Conservation (phyloP, 108 stramenopile species). For the Nitzschia sp. region DNA sequence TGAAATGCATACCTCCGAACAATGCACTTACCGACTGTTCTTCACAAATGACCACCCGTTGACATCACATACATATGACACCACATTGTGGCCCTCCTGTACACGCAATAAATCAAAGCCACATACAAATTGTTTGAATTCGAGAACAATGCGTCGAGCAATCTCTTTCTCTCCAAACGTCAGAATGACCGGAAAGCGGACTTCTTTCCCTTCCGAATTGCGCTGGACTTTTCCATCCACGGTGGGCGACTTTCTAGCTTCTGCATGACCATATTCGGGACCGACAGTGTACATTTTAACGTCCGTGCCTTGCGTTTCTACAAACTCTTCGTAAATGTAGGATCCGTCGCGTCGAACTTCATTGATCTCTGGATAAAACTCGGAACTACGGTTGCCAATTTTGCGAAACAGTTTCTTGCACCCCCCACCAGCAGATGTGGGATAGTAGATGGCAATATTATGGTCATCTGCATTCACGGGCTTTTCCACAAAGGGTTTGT, state of each 20-base stretch:
- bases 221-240: constrained; percentile 98
- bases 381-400: constrained; percentile 84
- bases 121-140: constrained; percentile 96
- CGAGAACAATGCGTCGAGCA: constrained; percentile 86
- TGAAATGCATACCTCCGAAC: too few relatives aligned
- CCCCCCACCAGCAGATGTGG: constrained; percentile 93
- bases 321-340: constrained; percentile 97
- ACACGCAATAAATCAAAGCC: constrained; percentile 96
- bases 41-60: constrained; percentile 99
- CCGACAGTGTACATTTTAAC: constrained; percentile 99
- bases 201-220: constrained; percentile 94
- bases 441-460: constrained; percentile 97
- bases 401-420: constrained; percentile 98
- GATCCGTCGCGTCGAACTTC: constrained; percentile 91
- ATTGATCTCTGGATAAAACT: constrained; percentile 93
- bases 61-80: constrained; percentile 97
- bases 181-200: constrained; percentile 96
- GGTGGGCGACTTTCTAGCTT: constrained; percentile 95
- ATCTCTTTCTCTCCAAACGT: constrained; percentile 95
- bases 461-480: constrained; percentile 99
- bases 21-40: constrained; percentile 80
- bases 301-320: constrained; percentile 97
- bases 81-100: constrained; percentile 75
- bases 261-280: constrained; percentile 98
- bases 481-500: constrained; percentile 99